Evolutionary conservation across 495 filamentous ascomycete genomes (phyloP).

Genomic region (Penicillium manginii): DNA sequence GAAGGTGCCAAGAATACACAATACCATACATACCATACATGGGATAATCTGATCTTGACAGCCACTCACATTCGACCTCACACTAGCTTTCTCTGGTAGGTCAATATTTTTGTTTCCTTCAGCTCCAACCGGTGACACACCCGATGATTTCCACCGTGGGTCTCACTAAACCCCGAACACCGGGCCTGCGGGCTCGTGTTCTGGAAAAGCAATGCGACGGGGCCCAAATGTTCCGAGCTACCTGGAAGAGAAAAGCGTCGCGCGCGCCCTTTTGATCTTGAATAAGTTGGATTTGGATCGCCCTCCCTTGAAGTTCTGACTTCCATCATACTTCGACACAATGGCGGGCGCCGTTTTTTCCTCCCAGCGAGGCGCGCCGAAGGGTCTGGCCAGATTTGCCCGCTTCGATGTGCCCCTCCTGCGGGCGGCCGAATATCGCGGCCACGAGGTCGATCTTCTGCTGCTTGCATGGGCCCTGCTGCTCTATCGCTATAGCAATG

Average conservation of each 20-base stretch:
- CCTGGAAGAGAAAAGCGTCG: slow-evolving; percentile 2
- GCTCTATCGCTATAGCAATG: slow-evolving; percentile 16
- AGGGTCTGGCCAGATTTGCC: slow-evolving; percentile 10
- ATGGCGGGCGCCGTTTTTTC: slow-evolving; percentile 13
- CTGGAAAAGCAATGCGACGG: slow-evolving; percentile 6
- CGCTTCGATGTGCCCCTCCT: slow-evolving; percentile 13
- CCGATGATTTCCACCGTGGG: slow-evolving; percentile 4
- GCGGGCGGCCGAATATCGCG: slow-evolving; percentile 8
- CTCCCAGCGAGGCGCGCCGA: neutral
- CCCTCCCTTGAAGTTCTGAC: too few species aligned
- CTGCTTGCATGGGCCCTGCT: slow-evolving; percentile 13
- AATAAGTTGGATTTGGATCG: neutral
- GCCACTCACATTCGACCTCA: neutral
- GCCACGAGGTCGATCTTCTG: slow-evolving; percentile 12
- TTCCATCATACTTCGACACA: neutral
- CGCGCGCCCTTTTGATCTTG: neutral
- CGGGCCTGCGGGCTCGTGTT: slow-evolving; percentile 3
- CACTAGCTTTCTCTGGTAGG: neutral
- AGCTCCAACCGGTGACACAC: slow-evolving; percentile 7
- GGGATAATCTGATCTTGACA: neutral
- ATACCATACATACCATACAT: neutral
- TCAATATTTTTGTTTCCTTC: neutral
- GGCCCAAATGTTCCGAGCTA: neutral
- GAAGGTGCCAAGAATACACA: neutral
- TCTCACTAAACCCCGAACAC: neutral